These are phyloP conservation scores for Penicillium subrubescens DNA, from an alignment of 495 filamentous ascomycete species.

Conservation along the genomic window DNA sequence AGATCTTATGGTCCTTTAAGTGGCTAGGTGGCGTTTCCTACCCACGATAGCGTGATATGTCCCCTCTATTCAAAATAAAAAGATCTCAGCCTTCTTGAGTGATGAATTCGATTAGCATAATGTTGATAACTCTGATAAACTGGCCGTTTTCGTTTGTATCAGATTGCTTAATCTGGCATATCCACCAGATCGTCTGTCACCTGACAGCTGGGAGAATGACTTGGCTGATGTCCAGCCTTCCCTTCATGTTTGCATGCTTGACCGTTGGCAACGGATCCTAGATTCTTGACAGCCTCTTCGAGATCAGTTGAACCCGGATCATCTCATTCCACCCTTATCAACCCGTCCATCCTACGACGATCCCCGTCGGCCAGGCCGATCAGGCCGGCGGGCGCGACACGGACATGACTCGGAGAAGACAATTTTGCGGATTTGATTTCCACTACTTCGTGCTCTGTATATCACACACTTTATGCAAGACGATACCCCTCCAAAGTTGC, in stretches of 20 bases:
- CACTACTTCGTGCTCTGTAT: background rate
- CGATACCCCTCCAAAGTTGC: background rate
- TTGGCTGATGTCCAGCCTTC: too few species aligned
- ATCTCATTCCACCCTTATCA: background rate
- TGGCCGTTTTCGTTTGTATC: too few species aligned
- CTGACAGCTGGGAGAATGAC: background rate
- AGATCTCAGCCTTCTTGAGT: too few species aligned
- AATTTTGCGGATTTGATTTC: background rate
- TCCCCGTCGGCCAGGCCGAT: constrained; percentile 1
- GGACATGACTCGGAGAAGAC: background rate
- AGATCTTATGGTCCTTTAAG: too few species aligned
- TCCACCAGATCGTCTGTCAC: background rate
- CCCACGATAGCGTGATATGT: too few species aligned
- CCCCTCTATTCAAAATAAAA: too few species aligned
- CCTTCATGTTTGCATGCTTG: background rate
- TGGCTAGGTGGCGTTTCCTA: too few species aligned
- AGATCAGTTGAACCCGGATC: background rate
- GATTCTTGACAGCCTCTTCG: background rate
- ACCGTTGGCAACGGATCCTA: background rate
- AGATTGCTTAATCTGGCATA: background rate
- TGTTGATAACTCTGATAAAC: too few species aligned
- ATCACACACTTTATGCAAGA: background rate
- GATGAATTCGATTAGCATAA: background rate
- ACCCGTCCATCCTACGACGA: background rate
- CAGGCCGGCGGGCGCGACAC: background rate